A percentile compares a stretch with the other conserved stretches of the same genome.
Conservation (phyloP, 495 filamentous ascomycete genomes). For the Penicillium flavigenum region DNA sequence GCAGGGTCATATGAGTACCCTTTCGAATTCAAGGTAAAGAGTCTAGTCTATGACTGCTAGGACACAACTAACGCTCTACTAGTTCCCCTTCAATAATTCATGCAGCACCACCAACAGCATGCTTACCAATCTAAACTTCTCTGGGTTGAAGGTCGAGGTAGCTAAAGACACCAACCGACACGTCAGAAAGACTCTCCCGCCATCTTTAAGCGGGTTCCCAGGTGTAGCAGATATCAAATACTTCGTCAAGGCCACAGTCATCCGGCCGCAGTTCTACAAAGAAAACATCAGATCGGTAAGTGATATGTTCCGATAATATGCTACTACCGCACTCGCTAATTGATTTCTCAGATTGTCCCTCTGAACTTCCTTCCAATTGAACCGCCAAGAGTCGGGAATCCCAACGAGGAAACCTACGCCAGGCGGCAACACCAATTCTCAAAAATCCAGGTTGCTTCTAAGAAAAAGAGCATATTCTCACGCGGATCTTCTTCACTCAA, state of each 20-base stretch:
- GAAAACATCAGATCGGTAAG: slow-evolving; percentile 73
- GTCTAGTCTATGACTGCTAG: neutral
- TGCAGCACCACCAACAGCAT: slow-evolving; percentile 65
- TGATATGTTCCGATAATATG: slow-evolving; percentile 6
- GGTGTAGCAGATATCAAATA: slow-evolving; percentile 87
- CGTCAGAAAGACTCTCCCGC: slow-evolving; percentile 83
- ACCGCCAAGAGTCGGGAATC: slow-evolving; percentile 66
- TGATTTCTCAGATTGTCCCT: slow-evolving; percentile 43
- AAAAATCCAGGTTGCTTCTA: slow-evolving; percentile 36
- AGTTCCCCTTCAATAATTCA: slow-evolving; percentile 87
- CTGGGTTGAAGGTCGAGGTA: slow-evolving; percentile 56
- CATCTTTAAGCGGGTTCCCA: slow-evolving; percentile 77
- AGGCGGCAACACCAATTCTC: slow-evolving; percentile 76
- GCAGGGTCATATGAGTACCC: slow-evolving; percentile 83
- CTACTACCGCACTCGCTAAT: slow-evolving; percentile 9
- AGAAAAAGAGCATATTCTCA: slow-evolving; percentile 58
- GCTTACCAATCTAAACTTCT: slow-evolving; percentile 55
- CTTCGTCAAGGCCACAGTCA: slow-evolving; percentile 87
- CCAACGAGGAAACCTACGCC: slow-evolving; percentile 78
- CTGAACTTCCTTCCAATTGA: slow-evolving; percentile 93
- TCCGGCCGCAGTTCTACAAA: slow-evolving; percentile 76
- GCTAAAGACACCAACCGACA: slow-evolving; percentile 59
- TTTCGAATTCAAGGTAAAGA: slow-evolving; percentile 78
- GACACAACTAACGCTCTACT: slow-evolving; percentile 4
- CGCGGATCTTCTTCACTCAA: slow-evolving; percentile 31